Evolutionary conservation across 352 stramenopile genomes (phyloP), one percentile per base, ranked within the genome.

Genomic region (Pythium phragmitis): DNA sequence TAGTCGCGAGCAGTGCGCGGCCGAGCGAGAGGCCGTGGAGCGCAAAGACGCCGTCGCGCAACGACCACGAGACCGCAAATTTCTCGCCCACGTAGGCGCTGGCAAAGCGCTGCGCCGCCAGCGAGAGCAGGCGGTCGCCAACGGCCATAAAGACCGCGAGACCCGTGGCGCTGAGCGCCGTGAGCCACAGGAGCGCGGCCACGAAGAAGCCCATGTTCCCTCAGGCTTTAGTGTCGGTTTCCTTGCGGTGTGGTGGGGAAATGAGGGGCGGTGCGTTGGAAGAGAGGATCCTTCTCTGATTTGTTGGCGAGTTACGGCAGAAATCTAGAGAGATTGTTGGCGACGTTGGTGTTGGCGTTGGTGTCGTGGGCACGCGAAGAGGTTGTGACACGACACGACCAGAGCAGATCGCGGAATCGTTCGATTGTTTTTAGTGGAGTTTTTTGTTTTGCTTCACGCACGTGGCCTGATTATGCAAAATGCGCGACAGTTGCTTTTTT

Each of bases 41-140:
- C 69, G 83, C 82, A 26, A 96, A 58, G 17, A 75, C 70, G 8
- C 85, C 83, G 11, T 85, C 68, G 9, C 72, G 70, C 26, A 92
- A 47, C 50, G 82, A 92, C 85, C 87, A 94, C 1, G 57, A 33
- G 28, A 96, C 59, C 36, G 63, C 61, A 49, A 94, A 77, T 59
- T 83, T 78, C 36, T 75, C 65, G 51, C 82, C 85, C 13, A 94
- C 71, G 51, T 74, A 73, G 23, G 62, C 63, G 13, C 37, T 58
- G 43, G 67, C 82, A 58, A 79, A 89, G 43, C 70, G 64, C 13
- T 72, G 82, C 57, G 85, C 62, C 45, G 82, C 63, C 26, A 73
- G 37, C 66, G 85, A 88, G 67, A 96, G 61, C 50, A 91, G 43
- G 50, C 68, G 68, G 60, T 94, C 85, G 61, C 85, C 85, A 4